A percentile compares a stretch with the other conserved stretches of the same genome.
These are phyloP conservation scores for Cudoniella acicularis DNA, from an alignment of 495 filamentous ascomycete genomes.

Conservation along the genomic window DNA sequence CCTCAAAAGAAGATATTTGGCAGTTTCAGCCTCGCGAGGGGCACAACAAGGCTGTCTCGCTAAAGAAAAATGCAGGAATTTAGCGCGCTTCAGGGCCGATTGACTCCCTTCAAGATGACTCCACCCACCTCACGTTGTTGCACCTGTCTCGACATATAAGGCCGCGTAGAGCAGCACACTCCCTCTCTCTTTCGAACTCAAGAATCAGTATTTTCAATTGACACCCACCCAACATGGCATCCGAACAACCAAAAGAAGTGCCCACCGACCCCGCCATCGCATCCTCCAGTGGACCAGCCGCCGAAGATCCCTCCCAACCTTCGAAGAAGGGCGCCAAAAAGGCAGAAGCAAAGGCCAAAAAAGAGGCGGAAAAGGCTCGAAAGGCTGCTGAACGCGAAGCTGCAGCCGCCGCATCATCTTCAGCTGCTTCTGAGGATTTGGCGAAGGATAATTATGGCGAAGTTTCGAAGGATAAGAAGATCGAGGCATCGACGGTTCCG, in stretches of 20 bases:
- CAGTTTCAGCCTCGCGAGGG: constrained; percentile 20
- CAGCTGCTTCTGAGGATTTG: constrained; percentile 59
- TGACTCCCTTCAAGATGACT: constrained; percentile 15
- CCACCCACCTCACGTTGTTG: constrained; percentile 14
- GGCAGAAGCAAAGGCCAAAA: constrained; percentile 45
- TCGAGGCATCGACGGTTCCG: constrained; percentile 33
- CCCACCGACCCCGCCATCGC: constrained; percentile 20
- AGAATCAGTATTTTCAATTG: not conserved
- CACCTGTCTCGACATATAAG: not conserved
- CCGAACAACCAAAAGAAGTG: constrained; percentile 19
- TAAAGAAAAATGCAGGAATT: constrained; percentile 9
- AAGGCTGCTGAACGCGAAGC: constrained; percentile 48
- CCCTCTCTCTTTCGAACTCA: too few relatives aligned
- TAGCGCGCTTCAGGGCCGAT: constrained; percentile 9
- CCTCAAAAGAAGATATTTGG: too few relatives aligned
- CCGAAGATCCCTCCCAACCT: constrained; percentile 6
- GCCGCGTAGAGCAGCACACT: constrained; percentile 1
- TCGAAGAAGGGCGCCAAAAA: constrained; percentile 58
- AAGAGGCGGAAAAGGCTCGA: constrained; percentile 48
- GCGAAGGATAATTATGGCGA: constrained; percentile 68
- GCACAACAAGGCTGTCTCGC: constrained; percentile 17
- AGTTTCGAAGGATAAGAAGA: constrained; percentile 22
- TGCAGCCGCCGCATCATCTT: constrained; percentile 30
- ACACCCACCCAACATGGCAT: constrained; percentile 12
- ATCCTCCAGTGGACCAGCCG: not conserved